Conservation (phyloP, 495 filamentous ascomycete genomes). For the Opeltia flavorubescens region DNA sequence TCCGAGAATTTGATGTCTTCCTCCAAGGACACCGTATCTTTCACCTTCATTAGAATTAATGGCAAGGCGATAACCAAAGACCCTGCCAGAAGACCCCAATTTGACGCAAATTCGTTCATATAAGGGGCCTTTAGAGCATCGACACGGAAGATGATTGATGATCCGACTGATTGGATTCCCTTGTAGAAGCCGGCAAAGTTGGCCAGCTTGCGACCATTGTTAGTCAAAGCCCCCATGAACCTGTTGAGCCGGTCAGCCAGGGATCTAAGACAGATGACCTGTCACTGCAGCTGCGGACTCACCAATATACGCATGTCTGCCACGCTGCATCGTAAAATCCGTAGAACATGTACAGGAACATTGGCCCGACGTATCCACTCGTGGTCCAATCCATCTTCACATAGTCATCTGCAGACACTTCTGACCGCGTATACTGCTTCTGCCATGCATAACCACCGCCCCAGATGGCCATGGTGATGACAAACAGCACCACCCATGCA, state of each 20-base stretch:
- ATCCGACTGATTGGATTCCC: slow-evolving; percentile 75
- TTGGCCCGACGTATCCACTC: slow-evolving; percentile 31
- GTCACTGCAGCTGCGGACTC: slow-evolving; percentile 15
- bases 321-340: slow-evolving; percentile 47
- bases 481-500: slow-evolving; percentile 26
- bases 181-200: slow-evolving; percentile 91
- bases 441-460: slow-evolving; percentile 40
- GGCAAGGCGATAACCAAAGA: slow-evolving; percentile 56
- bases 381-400: slow-evolving; percentile 27
- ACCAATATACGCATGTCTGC: slow-evolving; percentile 80
- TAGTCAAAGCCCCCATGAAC: slow-evolving; percentile 80
- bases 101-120: slow-evolving; percentile 33
- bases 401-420: slow-evolving; percentile 20
- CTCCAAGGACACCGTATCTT: slow-evolving; percentile 54
- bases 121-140: slow-evolving; percentile 49
- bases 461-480: slow-evolving; percentile 32
- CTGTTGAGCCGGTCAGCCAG: slow-evolving; percentile 25
- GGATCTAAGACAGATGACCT: not conserved
- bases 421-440: slow-evolving; percentile 29
- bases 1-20: slow-evolving; percentile 63
- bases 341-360: slow-evolving; percentile 42
- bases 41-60: slow-evolving; percentile 56
- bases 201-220: slow-evolving; percentile 78
- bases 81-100: slow-evolving; percentile 55
- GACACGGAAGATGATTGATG: slow-evolving; percentile 67